Evolutionary conservation across 768 basidiomycete species (phyloP).

Genomic region (Russula virescens): DNA sequence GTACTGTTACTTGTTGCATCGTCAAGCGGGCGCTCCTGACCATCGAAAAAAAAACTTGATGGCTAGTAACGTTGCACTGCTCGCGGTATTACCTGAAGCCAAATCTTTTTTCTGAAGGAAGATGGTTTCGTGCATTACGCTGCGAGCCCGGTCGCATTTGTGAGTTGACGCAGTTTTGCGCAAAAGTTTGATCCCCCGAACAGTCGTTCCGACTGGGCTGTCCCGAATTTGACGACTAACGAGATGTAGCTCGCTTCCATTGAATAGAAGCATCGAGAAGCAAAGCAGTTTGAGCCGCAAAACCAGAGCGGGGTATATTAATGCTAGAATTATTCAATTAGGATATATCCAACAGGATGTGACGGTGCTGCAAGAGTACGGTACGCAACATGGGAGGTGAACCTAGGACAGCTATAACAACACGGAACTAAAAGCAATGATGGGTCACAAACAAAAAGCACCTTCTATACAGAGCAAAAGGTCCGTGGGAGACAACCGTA

Average conservation of each 20-base stretch:
- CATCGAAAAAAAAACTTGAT: constrained; percentile 4
- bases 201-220: constrained; percentile 1
- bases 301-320: constrained; percentile 24
- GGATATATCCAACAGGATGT: constrained; percentile 21
- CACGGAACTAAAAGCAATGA: constrained; percentile 16
- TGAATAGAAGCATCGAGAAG: constrained; percentile 13
- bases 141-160: background rate
- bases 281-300: constrained; percentile 7
- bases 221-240: constrained; percentile 1
- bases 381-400: constrained; percentile 5
- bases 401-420: constrained; percentile 15
- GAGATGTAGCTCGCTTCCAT: constrained; percentile 15
- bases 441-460: constrained; percentile 13
- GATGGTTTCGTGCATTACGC: background rate
- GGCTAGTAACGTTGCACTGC: background rate
- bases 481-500: constrained; percentile 17
- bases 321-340: constrained; percentile 24
- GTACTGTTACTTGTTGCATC: constrained; percentile 9
- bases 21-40: background rate
- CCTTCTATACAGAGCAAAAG: constrained; percentile 20
- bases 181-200: constrained; percentile 8
- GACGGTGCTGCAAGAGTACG: constrained; percentile 20
- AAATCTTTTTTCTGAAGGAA: background rate
- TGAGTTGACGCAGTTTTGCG: background rate
- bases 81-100: background rate